These are phyloP conservation scores for Trichoderma asperellum DNA, from an alignment of 2,329 filamentous ascomycete genomes.

Conservation along the genomic window DNA sequence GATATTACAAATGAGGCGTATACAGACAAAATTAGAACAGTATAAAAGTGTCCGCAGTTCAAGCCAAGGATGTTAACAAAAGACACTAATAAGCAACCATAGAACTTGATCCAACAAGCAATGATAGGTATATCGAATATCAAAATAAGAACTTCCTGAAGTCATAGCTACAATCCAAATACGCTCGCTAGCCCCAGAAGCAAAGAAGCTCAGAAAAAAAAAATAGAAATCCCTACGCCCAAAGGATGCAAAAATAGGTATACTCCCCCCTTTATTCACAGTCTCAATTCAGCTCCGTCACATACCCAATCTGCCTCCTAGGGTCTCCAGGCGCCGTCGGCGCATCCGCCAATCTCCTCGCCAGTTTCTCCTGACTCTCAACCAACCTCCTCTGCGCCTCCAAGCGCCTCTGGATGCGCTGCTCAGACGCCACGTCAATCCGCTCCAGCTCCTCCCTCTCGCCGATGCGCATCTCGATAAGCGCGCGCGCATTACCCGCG, in stretches of 20 bases:
- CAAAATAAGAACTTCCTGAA: background rate
- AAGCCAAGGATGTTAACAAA: background rate
- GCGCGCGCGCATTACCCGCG: conserved; percentile 53
- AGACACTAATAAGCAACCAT: background rate
- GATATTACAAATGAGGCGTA: background rate
- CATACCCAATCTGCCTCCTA: conserved; percentile 59
- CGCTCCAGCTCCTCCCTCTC: conserved; percentile 57
- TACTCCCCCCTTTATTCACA: background rate
- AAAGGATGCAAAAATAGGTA: background rate
- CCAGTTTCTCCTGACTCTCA: conserved; percentile 49
- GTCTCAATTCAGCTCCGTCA: conserved; percentile 54
- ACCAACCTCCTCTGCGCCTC: conserved; percentile 58
- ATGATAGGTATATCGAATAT: background rate
- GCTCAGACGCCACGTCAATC: conserved; percentile 52
- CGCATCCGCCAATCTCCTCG: conserved; percentile 50
- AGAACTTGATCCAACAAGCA: background rate
- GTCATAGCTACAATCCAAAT: background rate
- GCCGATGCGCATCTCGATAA: conserved; percentile 53
- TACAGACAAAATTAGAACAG: background rate
- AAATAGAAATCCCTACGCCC: background rate
- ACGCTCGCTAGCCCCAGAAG: background rate
- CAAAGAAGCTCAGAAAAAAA: background rate
- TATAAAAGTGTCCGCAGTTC: background rate
- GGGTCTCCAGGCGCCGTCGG: conserved; percentile 34
- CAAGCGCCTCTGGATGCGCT: conserved; percentile 50